Evolutionary conservation across 202 grass and related monocot species (phyloP), one percentile per base, ranked within the genome.

Genomic region (Brachypodium distachyon): DNA sequence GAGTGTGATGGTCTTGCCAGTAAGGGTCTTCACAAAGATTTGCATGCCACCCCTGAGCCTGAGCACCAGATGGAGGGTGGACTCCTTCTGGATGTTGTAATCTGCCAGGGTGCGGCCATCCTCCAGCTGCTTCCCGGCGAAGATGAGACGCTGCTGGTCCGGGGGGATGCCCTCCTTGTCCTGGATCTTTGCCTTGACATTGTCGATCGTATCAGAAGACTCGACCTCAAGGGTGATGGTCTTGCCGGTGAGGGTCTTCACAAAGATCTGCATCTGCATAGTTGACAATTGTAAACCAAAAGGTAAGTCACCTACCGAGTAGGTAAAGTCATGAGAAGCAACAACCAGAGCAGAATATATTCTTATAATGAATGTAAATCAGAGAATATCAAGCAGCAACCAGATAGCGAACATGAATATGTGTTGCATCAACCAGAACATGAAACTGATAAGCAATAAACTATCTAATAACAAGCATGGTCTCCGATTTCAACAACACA

Each of bases 181-280:
- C 51, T 92, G 85, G 38, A 92, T 92, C 74, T 92, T 92, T 0
- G 90, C 82, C 74, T 92, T 92, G 0, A 88, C 86, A 3, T 92
- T 86, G 12, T 66, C 21, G 5, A 64, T 62, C 3, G 59, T 38
- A 9, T 37, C 58, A 41, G 12, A 2, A 41, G 12, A 41, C 72
- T 94, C 91, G 0, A 94, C 91, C 76, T 94, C 85, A 0, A 91
- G 53, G 2, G 88, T 91, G 61, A 91, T 94, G 39, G 91, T 94
- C 91, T 94, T 94, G 38, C 91, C 91, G 0, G 91, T 94, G 4
- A 88, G 82, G 43, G 92, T 91, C 77, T 91, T 95, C 3, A 94
- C 92, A 47, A 47, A 47, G 18, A 49, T 49, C n/a, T 51, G 48
- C 48, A 51, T 52, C 48, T 51, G 50, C 56, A 33, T 6, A 18